Conservation (phyloP, 441 rosid genomes). For the Erodium moschatum region DNA sequence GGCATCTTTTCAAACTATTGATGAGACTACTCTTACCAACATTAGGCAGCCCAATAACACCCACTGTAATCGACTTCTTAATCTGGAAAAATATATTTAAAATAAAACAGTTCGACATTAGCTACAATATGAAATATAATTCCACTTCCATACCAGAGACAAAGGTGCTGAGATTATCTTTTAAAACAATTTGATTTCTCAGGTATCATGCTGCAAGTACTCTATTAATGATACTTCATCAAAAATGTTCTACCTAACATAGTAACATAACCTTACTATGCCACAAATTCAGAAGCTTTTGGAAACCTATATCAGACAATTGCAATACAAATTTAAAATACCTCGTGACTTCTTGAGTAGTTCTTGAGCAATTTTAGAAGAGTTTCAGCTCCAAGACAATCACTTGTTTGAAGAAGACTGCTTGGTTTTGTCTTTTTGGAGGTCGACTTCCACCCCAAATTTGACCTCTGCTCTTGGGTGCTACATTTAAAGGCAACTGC, state of each 20-base stretch:
- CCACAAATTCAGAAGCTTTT: not conserved
- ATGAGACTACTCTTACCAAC: constrained; percentile 98
- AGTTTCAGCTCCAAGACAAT: constrained; percentile 92
- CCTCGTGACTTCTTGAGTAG: constrained; percentile 93
- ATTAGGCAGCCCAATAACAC: constrained; percentile 86
- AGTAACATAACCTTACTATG: not conserved
- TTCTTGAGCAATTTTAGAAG: constrained; percentile 79
- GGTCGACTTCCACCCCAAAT: constrained; percentile 78
- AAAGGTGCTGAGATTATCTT: too few relatives aligned
- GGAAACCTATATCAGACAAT: not conserved
- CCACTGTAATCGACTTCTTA: constrained; percentile 84
- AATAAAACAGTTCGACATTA: not conserved
- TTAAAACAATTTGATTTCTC: not conserved
- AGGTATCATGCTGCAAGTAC: not conserved
- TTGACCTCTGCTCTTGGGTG: constrained; percentile 85
- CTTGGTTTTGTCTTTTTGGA: constrained; percentile 57
- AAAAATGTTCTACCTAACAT: not conserved
- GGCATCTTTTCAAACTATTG: constrained; percentile 89
- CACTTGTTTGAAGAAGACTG: constrained; percentile 71
- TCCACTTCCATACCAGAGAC: too few relatives aligned
- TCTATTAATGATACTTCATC: too few relatives aligned
- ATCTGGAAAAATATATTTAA: constrained; percentile 39
- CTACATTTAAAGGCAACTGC: constrained; percentile 95
- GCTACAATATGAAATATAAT: not conserved
- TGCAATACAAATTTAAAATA: constrained; percentile 10